phyloP scores from a whole-genome alignment of 2,329 filamentous ascomycete species.

The Magnaporthiopsis poae region DNA sequence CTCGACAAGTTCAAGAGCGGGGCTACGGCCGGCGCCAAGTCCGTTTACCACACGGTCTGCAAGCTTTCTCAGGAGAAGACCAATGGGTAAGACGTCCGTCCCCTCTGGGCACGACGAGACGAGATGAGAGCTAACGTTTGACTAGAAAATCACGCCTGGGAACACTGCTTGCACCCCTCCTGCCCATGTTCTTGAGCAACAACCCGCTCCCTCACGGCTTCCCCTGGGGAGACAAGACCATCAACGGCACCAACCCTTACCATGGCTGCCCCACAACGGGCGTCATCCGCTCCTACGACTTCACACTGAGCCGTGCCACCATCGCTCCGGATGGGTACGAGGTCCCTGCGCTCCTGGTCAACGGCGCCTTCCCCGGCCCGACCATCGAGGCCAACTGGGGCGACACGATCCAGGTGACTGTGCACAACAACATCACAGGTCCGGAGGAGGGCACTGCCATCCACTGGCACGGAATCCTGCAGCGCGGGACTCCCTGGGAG shows the following conservation, averaged over 20 bases:
- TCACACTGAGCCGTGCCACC: slow-evolving; percentile 38
- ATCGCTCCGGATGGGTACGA: slow-evolving; percentile 49
- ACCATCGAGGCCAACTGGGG: slow-evolving; percentile 55
- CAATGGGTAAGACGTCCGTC: slow-evolving; percentile 25
- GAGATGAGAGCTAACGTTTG: not conserved
- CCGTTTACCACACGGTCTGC: not conserved
- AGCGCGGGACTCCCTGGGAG: slow-evolving; percentile 39
- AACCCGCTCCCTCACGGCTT: slow-evolving; percentile 39
- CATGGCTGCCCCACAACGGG: slow-evolving; percentile 39
- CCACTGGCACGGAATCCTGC: slow-evolving; percentile 47
- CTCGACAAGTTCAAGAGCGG: not conserved
- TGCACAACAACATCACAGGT: slow-evolving; percentile 56
- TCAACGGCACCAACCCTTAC: slow-evolving; percentile 40
- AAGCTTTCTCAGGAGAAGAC: slow-evolving; percentile 25
- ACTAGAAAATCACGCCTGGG: slow-evolving; percentile 31
- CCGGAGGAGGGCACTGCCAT: slow-evolving; percentile 35
- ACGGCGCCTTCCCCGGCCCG: slow-evolving; percentile 58
- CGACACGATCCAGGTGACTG: slow-evolving; percentile 52
- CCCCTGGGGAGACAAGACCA: slow-evolving; percentile 41
- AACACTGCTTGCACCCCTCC: slow-evolving; percentile 26
- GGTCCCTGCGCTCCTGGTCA: slow-evolving; percentile 47
- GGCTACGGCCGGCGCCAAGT: not conserved
- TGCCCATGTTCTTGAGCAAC: slow-evolving; percentile 36
- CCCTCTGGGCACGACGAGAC: not conserved
- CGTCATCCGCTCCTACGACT: slow-evolving; percentile 45